Base-by-base conservation (phyloP, 371 early-diverging fungal genomes). In the Lichtheimia corymbifera region DNA sequence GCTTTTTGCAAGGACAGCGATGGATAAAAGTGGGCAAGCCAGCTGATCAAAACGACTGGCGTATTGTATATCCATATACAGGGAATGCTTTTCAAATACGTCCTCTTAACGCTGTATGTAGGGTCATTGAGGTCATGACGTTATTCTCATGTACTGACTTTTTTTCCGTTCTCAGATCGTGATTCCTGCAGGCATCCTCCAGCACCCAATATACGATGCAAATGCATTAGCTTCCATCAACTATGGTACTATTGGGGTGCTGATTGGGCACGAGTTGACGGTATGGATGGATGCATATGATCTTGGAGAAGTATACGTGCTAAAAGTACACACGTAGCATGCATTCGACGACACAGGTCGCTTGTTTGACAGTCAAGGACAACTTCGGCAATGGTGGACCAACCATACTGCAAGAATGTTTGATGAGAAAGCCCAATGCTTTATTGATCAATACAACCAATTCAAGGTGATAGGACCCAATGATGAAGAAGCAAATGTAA, bases 361-460 rank as follows among this genome's bases (percentile, higher is more conserved):
- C 7, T 65, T 76, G 43, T 89, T 74, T 58, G 82, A 90, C 56
- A 63, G 67, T 30, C 45, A 72, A 17, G 79, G 81, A 5, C 49
- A 59, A 47, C 24, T 71, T 20, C 68, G 47, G 9, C 73, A 83
- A 50, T 92, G 93, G 93, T 91, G 91, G 91, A 77, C 84, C 2
- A 71, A 81, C 6, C 49, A 59, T 6, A 83, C 88, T 0, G 60
- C 65, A 4, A 43, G 43, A 20, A 70, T 74, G n/a, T 92, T 88
- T 61, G 68, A 80, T n/a, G 62, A 76, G 24, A 65, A 66, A 44
- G 61, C 87, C 0, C 64, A 83, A 58, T 89, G 91, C 68, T 91
- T 87, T 69, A 69, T 86, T 11, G 59, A 86, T 9, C 89, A 89
- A 58, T 91, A 89, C 64, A 62, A 62, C 35, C 67, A 75, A 0